A percentile compares a stretch with the other conserved stretches of the same genome.
phyloP scores from a whole-genome alignment of 192 early-diverging fungal species.

The Mortierella antarctica region DNA sequence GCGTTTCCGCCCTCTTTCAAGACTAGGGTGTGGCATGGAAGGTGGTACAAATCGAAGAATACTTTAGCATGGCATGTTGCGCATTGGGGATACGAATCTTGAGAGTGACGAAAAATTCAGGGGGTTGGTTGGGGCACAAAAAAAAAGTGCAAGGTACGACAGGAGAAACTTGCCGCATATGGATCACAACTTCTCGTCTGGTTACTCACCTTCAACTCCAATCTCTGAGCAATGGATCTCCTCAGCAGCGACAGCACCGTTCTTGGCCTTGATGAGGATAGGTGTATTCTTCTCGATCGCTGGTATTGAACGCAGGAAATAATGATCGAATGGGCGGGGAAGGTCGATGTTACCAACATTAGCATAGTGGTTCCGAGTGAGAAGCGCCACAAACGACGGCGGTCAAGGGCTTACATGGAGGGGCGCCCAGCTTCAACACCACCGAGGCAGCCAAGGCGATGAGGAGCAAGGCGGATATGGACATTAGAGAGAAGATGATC shows the following conservation, averaged over 20 bases:
- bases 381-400: not conserved
- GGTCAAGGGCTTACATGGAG: slow-evolving; percentile 14
- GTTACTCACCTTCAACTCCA: slow-evolving; percentile 71
- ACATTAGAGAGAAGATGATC: slow-evolving; percentile 17
- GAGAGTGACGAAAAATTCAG: not conserved
- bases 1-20: slow-evolving; percentile 89
- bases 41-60: not conserved
- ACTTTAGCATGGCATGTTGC: not conserved
- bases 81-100: not conserved
- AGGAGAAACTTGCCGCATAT: not conserved
- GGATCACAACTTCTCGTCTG: not conserved
- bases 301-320: not conserved
- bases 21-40: slow-evolving; percentile 35
- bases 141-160: not conserved
- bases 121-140: not conserved
- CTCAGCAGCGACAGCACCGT: slow-evolving; percentile 78
- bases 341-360: no score
- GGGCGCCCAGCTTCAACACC: slow-evolving; percentile 8
- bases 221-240: slow-evolving; percentile 74
- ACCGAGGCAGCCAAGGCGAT: slow-evolving; percentile 15
- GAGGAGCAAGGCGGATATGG: slow-evolving; percentile 24
- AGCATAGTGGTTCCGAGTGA: no score
- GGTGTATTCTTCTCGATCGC: slow-evolving; percentile 35
- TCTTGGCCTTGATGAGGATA: slow-evolving; percentile 51
- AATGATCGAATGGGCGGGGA: not conserved